phyloP scores from a whole-genome alignment of 2,329 filamentous ascomycete species.

The Phoma sp. region DNA sequence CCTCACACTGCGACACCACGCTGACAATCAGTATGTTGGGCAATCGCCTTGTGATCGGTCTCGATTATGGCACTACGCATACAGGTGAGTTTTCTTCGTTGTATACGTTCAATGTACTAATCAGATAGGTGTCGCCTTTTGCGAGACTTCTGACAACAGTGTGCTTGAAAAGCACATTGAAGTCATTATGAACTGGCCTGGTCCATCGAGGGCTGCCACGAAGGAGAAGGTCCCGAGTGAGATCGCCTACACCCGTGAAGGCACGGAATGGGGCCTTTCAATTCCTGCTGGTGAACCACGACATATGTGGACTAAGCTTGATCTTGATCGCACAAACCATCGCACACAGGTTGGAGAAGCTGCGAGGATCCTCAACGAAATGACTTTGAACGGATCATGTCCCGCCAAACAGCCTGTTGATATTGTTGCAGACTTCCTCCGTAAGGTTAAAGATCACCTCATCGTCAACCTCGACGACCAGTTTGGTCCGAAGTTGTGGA shows the following conservation, averaged over 20 bases:
- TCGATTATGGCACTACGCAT: conserved; percentile 34
- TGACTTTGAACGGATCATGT: no score
- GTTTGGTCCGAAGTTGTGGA: conserved; percentile 30
- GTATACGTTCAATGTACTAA: not conserved
- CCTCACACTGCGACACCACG: not conserved
- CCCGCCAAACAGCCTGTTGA: conserved; percentile 28
- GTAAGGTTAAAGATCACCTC: conserved; percentile 25
- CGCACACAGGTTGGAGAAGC: conserved; percentile 18
- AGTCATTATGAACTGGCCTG: conserved; percentile 37
- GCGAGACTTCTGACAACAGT: conserved; percentile 29
- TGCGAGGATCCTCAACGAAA: conserved; percentile 15
- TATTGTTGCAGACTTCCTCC: conserved; percentile 40
- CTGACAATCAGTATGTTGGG: not conserved
- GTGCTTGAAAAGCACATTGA: conserved; percentile 21
- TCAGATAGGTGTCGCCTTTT: conserved; percentile 37
- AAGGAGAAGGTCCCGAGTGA: conserved; percentile 41
- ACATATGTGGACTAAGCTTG: conserved; percentile 44
- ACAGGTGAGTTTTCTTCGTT: conserved; percentile 17
- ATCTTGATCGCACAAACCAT: conserved; percentile 22
- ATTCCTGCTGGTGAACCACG: conserved; percentile 28
- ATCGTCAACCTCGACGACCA: conserved; percentile 29
- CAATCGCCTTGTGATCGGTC: conserved; percentile 18
- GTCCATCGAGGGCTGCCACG: conserved; percentile 29
- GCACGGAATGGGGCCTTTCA: conserved; percentile 23
- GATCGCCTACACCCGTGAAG: conserved; percentile 23